These are phyloP conservation scores for Solanum hybrid DNA, from an alignment of 305 asterid species.

Conservation along the genomic window DNA sequence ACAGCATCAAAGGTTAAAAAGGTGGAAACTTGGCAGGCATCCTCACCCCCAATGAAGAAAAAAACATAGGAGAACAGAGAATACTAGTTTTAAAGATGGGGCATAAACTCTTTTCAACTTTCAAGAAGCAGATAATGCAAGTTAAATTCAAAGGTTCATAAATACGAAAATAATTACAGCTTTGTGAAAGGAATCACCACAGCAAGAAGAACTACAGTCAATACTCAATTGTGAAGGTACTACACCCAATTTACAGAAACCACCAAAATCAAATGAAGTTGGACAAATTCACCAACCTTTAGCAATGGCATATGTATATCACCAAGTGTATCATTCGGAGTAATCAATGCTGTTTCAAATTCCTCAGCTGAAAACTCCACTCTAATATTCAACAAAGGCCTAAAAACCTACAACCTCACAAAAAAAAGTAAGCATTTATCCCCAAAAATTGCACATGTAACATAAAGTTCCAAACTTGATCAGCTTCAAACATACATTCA, in stretches of 20 bases:
- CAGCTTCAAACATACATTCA: conserved; percentile 54
- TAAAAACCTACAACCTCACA: conserved; percentile 60
- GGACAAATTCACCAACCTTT: conserved; percentile 51
- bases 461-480: background rate
- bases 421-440: background rate
- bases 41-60: background rate
- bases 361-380: conserved; percentile 92
- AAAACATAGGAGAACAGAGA: background rate
- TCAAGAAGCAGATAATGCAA: background rate
- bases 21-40: background rate
- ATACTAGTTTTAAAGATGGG: background rate
- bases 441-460: background rate
- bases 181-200: background rate
- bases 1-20: background rate
- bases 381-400: conserved; percentile 81
- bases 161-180: background rate
- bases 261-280: background rate
- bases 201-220: background rate
- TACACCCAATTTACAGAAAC: background rate
- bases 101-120: background rate
- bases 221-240: background rate
- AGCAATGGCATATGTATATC: conserved; percentile 92
- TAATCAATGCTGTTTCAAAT: conserved; percentile 86
- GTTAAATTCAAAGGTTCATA: background rate
- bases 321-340: conserved; percentile 72